A percentile compares a stretch with the other conserved stretches of the same genome.
Conservation (phyloP, 2,329 filamentous ascomycete species). For the Elsinoe ampelina region DNA sequence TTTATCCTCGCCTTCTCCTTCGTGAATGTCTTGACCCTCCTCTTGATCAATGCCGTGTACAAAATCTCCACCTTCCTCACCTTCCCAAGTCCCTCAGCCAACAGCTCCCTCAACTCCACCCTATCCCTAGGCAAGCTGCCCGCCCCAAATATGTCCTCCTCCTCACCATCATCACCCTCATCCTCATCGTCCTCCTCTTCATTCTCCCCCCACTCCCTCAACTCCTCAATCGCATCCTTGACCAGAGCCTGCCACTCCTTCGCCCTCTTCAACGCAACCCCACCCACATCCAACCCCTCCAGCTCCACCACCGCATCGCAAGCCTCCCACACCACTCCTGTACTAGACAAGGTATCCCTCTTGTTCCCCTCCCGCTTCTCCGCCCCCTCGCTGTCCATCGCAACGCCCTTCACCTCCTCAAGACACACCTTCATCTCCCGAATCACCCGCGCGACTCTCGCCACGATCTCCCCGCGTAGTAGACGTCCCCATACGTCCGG, state of each 20-base stretch:
- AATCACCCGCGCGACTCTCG: slow-evolving; percentile 51
- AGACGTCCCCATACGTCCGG: slow-evolving; percentile 52
- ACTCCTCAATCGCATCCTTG: slow-evolving; percentile 72
- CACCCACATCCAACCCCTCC: slow-evolving; percentile 57
- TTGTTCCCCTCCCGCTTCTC: slow-evolving; percentile 38
- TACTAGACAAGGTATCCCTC: slow-evolving; percentile 49
- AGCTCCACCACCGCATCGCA: slow-evolving; percentile 65
- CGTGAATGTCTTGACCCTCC: slow-evolving; percentile 53
- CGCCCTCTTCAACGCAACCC: slow-evolving; percentile 60
- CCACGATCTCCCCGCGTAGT: slow-evolving; percentile 55
- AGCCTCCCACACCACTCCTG: slow-evolving; percentile 72
- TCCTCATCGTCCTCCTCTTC: slow-evolving; percentile 28
- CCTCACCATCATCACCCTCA: slow-evolving; percentile 40
- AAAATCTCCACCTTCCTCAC: slow-evolving; percentile 59
- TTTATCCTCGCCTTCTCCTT: slow-evolving; percentile 28
- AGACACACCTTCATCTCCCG: slow-evolving; percentile 55
- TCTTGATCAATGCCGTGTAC: slow-evolving; percentile 60
- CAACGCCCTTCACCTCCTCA: slow-evolving; percentile 49
- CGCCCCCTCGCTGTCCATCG: slow-evolving; percentile 34
- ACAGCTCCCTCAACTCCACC: slow-evolving; percentile 54
- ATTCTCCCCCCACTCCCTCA: slow-evolving; percentile 67
- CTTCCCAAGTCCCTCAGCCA: slow-evolving; percentile 55
- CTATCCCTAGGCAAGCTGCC: slow-evolving; percentile 56
- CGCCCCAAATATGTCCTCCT: slow-evolving; percentile 61
- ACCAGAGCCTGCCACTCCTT: slow-evolving; percentile 66